These are phyloP conservation scores for Xylaria venustula DNA, from an alignment of 495 filamentous ascomycete species.

Conservation along the genomic window DNA sequence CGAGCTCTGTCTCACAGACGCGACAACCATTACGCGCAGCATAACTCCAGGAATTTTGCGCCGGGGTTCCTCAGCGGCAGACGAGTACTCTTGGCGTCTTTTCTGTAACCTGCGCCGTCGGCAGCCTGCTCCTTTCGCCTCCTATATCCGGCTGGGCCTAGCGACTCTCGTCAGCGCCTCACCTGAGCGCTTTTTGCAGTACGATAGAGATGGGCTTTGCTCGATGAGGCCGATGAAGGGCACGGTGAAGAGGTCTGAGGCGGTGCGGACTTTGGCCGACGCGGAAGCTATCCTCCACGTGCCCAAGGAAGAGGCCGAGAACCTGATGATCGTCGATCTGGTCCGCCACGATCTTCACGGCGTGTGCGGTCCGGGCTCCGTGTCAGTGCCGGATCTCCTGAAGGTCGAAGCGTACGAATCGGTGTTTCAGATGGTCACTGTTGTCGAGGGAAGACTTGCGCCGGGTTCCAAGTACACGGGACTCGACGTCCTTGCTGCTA, in stretches of 20 bases:
- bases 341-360: constrained; percentile 88
- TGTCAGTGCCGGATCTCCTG: constrained; percentile 66
- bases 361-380: constrained; percentile 69
- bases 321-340: constrained; percentile 97
- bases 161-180: constrained; percentile 77
- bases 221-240: constrained; percentile 91
- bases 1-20: constrained; percentile 84
- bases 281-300: constrained; percentile 69
- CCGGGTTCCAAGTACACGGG: constrained; percentile 51
- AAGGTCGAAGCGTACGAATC: constrained; percentile 85
- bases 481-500: constrained; percentile 72
- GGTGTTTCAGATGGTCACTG: constrained; percentile 86
- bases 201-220: constrained; percentile 56
- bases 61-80: no score
- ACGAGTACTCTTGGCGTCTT: constrained; percentile 58
- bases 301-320: constrained; percentile 90
- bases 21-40: constrained; percentile 56
- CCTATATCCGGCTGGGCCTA: constrained; percentile 69
- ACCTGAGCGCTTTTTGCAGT: constrained; percentile 86
- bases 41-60: no score
- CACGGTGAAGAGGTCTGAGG: constrained; percentile 71
- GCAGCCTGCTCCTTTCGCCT: constrained; percentile 86
- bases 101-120: constrained; percentile 67
- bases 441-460: constrained; percentile 68
- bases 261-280: constrained; percentile 55